Evolutionary conservation across 2,329 filamentous ascomycete species (phyloP), one percentile per base, ranked within the genome.

Genomic region (Helminthosporium solani): DNA sequence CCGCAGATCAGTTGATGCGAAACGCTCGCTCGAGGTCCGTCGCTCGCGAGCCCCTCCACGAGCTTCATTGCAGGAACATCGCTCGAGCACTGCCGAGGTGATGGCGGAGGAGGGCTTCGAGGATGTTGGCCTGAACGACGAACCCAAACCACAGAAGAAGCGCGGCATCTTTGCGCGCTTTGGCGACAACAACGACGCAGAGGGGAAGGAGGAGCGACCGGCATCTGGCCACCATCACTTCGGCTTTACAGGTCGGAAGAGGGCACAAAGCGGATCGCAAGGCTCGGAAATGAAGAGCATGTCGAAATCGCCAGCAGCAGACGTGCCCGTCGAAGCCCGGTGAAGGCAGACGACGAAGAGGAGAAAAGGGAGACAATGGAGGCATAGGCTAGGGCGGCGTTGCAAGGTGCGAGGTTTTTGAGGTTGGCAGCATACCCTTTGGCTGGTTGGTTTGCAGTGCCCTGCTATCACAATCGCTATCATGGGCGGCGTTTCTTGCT

Each of bases 21-120:
- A 84, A 37, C 79, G 83, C 21, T 70, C 70, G 9, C 66, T 73
- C 34, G 67, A 72, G 37, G 53, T 79, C 81, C 65, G 66, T 43
- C 66, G 66, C 35, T 69, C 66, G 33, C 76, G 80, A 46, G 79
- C 85, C 47, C 75, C 82, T 34, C 82, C 84, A 15, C 78, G 85
- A 50, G 81, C 84, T 7, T 78, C 83, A 7, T 68, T 85, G 42
- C 76, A 78, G 46, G 76, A 81, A 51, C 78, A 76, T 46, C 77
- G 77, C 7, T 81, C 84, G 56, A 79, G 82, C 44, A 75, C 74
- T 61, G 78, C 84, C 44, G 77, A 61, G 38, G 59, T 79, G 21
- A 78, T 82, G n/a, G 87, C 84, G 23, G 89, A 94, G 60, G 88
- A 95, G 61, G 77, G 77, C 12, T 96, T 97, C 58, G 92, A 96